These are phyloP conservation scores for Solanum bulbocastanum DNA, from an alignment of 257 asterid genomes.

Conservation along the genomic window DNA sequence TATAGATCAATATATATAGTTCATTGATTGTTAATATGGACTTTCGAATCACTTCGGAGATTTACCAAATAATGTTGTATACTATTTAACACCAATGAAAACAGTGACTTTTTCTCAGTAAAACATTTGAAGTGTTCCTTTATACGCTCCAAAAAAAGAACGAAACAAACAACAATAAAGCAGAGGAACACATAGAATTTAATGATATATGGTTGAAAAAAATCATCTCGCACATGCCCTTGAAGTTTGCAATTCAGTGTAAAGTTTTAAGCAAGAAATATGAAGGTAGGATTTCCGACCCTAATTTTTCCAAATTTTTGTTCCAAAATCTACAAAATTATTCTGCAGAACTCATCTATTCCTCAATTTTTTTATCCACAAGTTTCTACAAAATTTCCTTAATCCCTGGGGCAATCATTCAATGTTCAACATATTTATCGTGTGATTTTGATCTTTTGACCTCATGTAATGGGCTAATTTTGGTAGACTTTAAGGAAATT, in stretches of 20 bases:
- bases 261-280: background rate
- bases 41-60: background rate
- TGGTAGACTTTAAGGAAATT: background rate
- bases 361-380: background rate
- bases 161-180: too few relatives aligned
- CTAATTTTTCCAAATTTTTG: background rate
- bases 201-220: background rate
- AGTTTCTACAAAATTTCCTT: background rate
- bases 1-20: background rate
- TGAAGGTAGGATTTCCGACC: background rate
- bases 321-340: background rate
- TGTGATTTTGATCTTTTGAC: background rate
- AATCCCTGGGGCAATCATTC: background rate
- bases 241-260: background rate
- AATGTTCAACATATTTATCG: background rate
- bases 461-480: background rate
- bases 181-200: background rate
- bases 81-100: background rate
- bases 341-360: background rate
- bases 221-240: background rate
- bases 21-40: background rate
- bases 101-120: background rate
- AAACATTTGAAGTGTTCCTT: too few relatives aligned
- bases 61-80: background rate
- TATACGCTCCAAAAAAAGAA: too few relatives aligned